Conservation (phyloP, 2,329 filamentous ascomycete genomes). For the Sporothrix sp. region DNA sequence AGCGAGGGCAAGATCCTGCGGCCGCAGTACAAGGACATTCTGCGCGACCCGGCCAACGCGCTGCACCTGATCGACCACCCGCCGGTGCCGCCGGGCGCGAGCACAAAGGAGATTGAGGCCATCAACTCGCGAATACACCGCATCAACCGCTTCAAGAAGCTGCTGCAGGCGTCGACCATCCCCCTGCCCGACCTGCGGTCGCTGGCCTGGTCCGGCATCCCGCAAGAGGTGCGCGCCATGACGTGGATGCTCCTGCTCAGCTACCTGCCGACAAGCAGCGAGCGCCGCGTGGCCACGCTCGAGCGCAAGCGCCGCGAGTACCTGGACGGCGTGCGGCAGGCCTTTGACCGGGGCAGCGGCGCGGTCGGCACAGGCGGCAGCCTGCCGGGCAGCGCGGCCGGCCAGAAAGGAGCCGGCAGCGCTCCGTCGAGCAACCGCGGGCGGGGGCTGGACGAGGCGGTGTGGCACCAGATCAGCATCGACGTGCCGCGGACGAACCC, state of each 20-base stretch:
- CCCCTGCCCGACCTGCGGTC: slow-evolving; percentile 73
- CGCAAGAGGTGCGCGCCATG: slow-evolving; percentile 92
- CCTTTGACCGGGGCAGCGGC: slow-evolving; percentile 55
- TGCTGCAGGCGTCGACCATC: slow-evolving; percentile 86
- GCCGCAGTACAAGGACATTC: slow-evolving; percentile 94
- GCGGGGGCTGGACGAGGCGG: slow-evolving; percentile 70
- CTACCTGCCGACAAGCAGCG: slow-evolving; percentile 93
- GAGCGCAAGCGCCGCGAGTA: slow-evolving; percentile 96
- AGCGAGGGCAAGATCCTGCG: slow-evolving; percentile 89
- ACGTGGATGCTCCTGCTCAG: slow-evolving; percentile 96
- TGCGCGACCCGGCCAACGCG: slow-evolving; percentile 82
- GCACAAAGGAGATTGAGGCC: slow-evolving; percentile 73
- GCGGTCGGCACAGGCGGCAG: slow-evolving; percentile 16
- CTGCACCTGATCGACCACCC: slow-evolving; percentile 90
- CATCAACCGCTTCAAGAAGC: slow-evolving; percentile 97
- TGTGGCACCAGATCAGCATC: slow-evolving; percentile 99
- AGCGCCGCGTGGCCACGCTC: slow-evolving; percentile 77
- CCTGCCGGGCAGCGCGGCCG: not conserved
- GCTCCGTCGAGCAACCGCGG: slow-evolving; percentile 15
- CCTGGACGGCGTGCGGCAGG: slow-evolving; percentile 75
- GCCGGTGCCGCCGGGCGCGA: slow-evolving; percentile 59
- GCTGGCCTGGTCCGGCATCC: slow-evolving; percentile 87
- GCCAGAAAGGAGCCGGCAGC: not conserved
- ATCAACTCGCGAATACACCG: slow-evolving; percentile 80
- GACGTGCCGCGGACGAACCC: slow-evolving; percentile 95